phyloP scores from a whole-genome alignment of 192 early-diverging fungal genomes.

The Umbelopsis sp. region DNA sequence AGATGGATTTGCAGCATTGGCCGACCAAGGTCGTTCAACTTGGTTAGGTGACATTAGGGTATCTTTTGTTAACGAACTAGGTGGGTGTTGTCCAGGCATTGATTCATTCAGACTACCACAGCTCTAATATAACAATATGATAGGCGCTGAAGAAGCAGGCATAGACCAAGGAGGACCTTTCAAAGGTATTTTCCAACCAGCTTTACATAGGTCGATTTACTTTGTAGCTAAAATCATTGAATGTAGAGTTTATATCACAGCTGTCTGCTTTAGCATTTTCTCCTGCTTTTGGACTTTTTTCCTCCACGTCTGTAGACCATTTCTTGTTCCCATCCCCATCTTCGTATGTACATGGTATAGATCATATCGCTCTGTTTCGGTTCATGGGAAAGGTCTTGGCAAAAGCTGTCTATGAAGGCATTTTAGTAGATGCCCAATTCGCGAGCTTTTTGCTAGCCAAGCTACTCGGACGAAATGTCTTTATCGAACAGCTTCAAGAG shows the following conservation, averaged over 20 bases:
- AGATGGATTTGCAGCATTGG: conserved; percentile 66
- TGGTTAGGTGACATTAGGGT: conserved; percentile 57
- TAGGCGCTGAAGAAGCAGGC: conserved; percentile 69
- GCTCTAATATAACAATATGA: conserved; percentile 49
- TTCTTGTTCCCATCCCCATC: conserved; percentile 52
- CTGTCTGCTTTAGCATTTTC: conserved; percentile 58
- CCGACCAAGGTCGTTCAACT: conserved; percentile 41
- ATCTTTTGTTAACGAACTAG: conserved; percentile 54
- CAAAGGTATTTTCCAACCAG: conserved; percentile 66
- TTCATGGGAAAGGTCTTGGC: conserved; percentile 66
- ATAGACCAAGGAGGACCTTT: conserved; percentile 87
- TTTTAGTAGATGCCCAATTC: conserved; percentile 64
- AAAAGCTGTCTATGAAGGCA: conserved; percentile 65
- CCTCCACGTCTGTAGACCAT: conserved; percentile 45
- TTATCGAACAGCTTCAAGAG: conserved; percentile 61
- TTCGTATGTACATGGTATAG: conserved; percentile 39
- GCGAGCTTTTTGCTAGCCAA: conserved; percentile 62
- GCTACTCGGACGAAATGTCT: conserved; percentile 55
- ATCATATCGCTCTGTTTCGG: conserved; percentile 47
- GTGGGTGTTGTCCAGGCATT: conserved; percentile 1
- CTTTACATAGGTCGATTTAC: not conserved
- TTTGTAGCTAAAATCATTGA: not conserved
- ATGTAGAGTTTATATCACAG: conserved; percentile 54
- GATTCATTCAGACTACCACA: conserved; percentile 35
- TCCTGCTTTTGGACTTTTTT: conserved; percentile 54